Conservation (phyloP, 768 basidiomycete genomes). For the Serpula lacrymans region DNA sequence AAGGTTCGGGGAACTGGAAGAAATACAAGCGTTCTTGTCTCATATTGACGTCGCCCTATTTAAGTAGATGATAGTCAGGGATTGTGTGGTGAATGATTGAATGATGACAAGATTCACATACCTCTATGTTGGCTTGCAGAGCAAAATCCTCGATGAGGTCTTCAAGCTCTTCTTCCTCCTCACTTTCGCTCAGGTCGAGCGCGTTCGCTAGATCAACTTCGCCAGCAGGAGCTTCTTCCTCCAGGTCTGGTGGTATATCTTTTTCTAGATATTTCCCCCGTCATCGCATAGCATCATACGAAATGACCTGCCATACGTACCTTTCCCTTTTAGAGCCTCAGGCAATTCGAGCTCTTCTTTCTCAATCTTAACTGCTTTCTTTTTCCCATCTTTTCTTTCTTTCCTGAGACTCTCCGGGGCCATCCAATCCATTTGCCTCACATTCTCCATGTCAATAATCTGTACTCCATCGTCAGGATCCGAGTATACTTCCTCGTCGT, state of each 20-base stretch:
- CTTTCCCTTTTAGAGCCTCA: constrained; percentile 27
- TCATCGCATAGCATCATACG: not conserved
- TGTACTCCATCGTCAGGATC: constrained; percentile 87
- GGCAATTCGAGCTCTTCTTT: constrained; percentile 37
- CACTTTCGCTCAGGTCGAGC: constrained; percentile 69
- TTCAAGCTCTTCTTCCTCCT: constrained; percentile 77
- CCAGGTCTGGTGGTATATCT: constrained; percentile 22
- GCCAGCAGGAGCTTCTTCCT: constrained; percentile 13
- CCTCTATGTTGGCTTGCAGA: constrained; percentile 35
- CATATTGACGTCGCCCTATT: constrained; percentile 33
- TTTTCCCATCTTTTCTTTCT: constrained; percentile 37
- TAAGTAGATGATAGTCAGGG: not conserved
- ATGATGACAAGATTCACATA: constrained; percentile 20
- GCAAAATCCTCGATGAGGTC: constrained; percentile 73
- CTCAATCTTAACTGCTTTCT: constrained; percentile 37
- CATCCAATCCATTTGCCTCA: constrained; percentile 83
- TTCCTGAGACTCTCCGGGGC: constrained; percentile 72
- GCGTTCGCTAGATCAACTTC: constrained; percentile 54
- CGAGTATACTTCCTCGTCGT: constrained; percentile 72
- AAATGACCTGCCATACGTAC: constrained; percentile 21
- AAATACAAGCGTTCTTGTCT: constrained; percentile 74
- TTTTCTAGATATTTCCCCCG: constrained; percentile 7
- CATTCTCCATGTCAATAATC: constrained; percentile 79
- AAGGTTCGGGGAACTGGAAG: constrained; percentile 87
- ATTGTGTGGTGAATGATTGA: not conserved